Evolutionary conservation across 1,139 yeast species (phyloP).

Genomic region (Saccharomyces hybrid): DNA sequence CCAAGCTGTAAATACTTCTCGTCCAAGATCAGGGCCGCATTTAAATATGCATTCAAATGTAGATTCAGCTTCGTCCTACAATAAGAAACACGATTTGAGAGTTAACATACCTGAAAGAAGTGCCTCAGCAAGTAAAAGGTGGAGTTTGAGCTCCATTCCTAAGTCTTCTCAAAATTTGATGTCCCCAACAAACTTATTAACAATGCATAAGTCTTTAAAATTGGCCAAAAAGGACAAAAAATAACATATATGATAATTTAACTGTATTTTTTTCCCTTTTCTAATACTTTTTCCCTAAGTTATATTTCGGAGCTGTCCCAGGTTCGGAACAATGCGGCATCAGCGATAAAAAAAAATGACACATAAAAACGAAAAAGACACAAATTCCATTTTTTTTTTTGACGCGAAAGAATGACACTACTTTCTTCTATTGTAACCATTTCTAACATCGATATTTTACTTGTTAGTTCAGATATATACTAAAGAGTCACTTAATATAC

Average conservation of each 20-base stretch:
- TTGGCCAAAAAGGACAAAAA: slow-evolving; percentile 9
- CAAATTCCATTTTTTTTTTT: not conserved
- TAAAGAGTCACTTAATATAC: not conserved
- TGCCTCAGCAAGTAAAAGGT: slow-evolving; percentile 3
- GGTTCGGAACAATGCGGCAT: not conserved
- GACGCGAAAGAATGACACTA: not conserved
- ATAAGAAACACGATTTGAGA: not conserved
- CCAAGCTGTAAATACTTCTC: not conserved
- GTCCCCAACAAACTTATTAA: slow-evolving; percentile 11
- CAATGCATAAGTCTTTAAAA: slow-evolving; percentile 18
- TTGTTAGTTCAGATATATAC: not conserved
- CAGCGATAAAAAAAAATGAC: not conserved
- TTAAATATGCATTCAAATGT: not conserved
- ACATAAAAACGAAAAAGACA: not conserved
- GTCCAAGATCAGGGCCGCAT: not conserved
- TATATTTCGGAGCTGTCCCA: not conserved
- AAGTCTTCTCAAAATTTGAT: slow-evolving; percentile 16
- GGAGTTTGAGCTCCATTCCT: slow-evolving; percentile 17
- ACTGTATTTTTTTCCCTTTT: not conserved
- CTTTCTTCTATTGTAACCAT: not conserved
- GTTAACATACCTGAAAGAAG: not conserved
- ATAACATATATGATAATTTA: not conserved
- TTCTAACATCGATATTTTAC: not conserved
- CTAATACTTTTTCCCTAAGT: not conserved
- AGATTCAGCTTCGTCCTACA: not conserved